Base-by-base conservation (phyloP, 2,329 filamentous ascomycete genomes). In the Rhynchosporium graminicola region DNA sequence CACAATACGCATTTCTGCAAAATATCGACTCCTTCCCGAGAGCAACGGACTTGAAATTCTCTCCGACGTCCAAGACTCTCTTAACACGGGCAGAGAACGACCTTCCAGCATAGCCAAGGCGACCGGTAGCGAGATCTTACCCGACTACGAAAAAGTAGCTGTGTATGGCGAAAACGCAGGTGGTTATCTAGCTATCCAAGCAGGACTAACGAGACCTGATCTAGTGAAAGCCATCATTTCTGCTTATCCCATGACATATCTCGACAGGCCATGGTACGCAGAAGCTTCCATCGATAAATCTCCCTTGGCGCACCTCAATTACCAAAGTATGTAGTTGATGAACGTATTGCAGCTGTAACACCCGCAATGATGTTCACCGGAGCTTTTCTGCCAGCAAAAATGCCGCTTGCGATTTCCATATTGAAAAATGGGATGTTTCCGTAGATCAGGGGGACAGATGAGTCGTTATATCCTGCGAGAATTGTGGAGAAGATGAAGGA, bases 1-100 rank as follows among this genome's bases (percentile, higher is more conserved):
- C 13, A 79, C 81, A n/a, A 77, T 83, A 50, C 55, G 62, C 5
- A 58, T 67, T 33, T 73, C 76, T 1, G 78, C 80, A 0, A 79
- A 82, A 69, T 81, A 84, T 72, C 80, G 81, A 8, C 77, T 84
- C 3, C 64, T 81, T n/a, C 82, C 82, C n/a, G 80, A 83, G 63
- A 73, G 78, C 60, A 79, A 65, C 31, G 79, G 79, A 45, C 59
- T 72, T 1, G 78, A 83, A 10, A 79, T 83, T 62, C 74, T 82
- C 29, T 68, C 76, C 5, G 82, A 85, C 66, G 64, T 83, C 1
- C 59, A 70, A 4, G 78, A 81, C 63, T 20, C 79, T 82, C 68
- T 83, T 78, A 77, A 66, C 63, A 3, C 84, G 82, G 82, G 66
- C 82, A 46, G 63, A 69, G 46, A 65, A 56, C 8, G 63, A 63